A percentile compares a stretch with the other conserved stretches of the same genome.
Conservation (phyloP, 495 filamentous ascomycete species). For the Staphylotrichum longicolle region DNA sequence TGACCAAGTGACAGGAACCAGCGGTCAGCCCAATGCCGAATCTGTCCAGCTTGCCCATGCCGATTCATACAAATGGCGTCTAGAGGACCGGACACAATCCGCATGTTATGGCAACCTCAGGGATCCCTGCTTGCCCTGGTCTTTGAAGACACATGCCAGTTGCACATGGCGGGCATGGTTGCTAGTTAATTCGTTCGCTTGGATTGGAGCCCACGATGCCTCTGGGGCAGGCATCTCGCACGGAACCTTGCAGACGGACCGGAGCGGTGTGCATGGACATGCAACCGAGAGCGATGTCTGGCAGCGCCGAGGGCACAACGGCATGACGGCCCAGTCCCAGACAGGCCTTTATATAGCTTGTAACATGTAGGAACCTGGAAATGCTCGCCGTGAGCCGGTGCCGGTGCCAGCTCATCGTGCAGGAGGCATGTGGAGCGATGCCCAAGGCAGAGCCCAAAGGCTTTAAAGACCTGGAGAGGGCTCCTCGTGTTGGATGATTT, state of each 20-base stretch:
- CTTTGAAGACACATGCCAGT: too few relatives aligned
- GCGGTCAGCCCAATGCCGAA: too few relatives aligned
- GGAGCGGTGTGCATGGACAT: conserved; percentile 20
- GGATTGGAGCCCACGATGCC: too few relatives aligned
- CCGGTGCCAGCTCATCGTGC: conserved; percentile 44
- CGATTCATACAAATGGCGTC: too few relatives aligned
- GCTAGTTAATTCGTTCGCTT: not conserved
- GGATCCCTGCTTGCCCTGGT: too few relatives aligned
- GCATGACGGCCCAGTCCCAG: conserved; percentile 25
- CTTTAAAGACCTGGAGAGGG: conserved; percentile 29
- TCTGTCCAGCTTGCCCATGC: too few relatives aligned
- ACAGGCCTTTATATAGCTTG: conserved; percentile 29
- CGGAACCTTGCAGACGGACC: conserved; percentile 19
- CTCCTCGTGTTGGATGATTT: not conserved
- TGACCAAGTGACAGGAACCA: too few relatives aligned
- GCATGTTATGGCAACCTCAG: too few relatives aligned
- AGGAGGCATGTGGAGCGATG: conserved; percentile 35
- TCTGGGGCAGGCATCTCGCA: not conserved
- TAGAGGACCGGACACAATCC: too few relatives aligned
- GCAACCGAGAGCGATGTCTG: conserved; percentile 7
- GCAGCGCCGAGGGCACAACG: conserved; percentile 19
- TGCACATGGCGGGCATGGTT: too few relatives aligned
- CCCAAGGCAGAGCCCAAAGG: conserved; percentile 17
- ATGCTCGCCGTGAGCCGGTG: conserved; percentile 26
- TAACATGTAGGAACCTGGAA: conserved; percentile 31